Evolutionary conservation across 176 grass and related monocot species (phyloP), one percentile per base, ranked within the genome.

Genomic region (Raddia distichophylla): DNA sequence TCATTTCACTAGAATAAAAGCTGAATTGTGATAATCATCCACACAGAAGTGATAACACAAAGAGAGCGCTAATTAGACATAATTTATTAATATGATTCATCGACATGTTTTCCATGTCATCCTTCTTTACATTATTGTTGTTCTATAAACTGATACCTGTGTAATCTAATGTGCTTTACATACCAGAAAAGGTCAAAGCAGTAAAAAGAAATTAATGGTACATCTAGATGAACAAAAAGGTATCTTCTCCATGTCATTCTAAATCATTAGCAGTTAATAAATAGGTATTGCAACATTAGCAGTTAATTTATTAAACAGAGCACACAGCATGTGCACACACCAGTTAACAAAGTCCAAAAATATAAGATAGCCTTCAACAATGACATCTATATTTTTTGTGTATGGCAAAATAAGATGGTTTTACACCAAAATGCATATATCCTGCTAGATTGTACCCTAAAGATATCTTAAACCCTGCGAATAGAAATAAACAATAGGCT

Each of bases 201-300:
- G 53, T 50, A 48, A 77, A 11, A 17, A 35, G 32, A 76, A 85
- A 84, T 17, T 27, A 84, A 60, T 69, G 37, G 16, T 58, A 69
- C 2, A 59, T 42, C 10, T 48, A 59, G 15, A 22, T 8, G 22
- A 9, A 76, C 16, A n/a, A 43, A 3, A 71, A 19, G 3, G 1
- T 43, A 55, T 68, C 53, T 61, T 14, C 69, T 35, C 37, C 15
- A 11, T 42, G 7, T 19, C 67, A 71, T 64, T 82, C 33, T 27
- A 5, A 78, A 53, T 62, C 44, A 72, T 61, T 69, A 60, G 54
- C 32, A 60, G 16, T 40, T 40, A 59, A 12, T 4, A 57, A 58
- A 57, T 71, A 67, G 15, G 14, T 54, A 33, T 12, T 83, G 40
- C 9, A 35, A 57, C 5, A 27, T 72, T 81, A 49, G 8, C 81